These are phyloP conservation scores for Stropharia rugosoannulata DNA, from an alignment of 768 basidiomycete species.

Conservation along the genomic window DNA sequence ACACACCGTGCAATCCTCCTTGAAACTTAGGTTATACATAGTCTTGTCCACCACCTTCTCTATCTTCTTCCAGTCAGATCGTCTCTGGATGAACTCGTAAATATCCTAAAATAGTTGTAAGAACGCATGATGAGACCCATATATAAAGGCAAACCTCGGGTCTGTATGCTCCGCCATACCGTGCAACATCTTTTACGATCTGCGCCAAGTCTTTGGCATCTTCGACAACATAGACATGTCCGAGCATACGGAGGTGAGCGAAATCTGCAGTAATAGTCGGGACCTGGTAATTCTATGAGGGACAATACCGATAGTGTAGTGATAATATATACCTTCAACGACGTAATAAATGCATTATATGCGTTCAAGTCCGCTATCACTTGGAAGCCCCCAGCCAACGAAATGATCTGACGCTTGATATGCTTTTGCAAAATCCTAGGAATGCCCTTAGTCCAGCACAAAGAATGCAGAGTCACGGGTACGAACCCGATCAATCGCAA, in stretches of 20 bases:
- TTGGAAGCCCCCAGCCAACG: conserved; percentile 90
- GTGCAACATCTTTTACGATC: conserved; percentile 92
- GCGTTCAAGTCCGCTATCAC: conserved; percentile 95
- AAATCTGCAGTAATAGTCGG: conserved; percentile 87
- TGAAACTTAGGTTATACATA: conserved; percentile 92
- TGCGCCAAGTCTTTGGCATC: conserved; percentile 96
- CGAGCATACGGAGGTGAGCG: conserved; percentile 93
- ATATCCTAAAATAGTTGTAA: conserved; percentile 58
- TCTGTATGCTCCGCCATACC: conserved; percentile 93
- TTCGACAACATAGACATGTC: conserved; percentile 93
- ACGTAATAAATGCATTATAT: conserved; percentile 86
- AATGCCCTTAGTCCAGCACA: background rate
- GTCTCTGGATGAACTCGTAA: conserved; percentile 93
- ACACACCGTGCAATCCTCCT: conserved; percentile 79
- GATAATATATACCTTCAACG: conserved; percentile 60
- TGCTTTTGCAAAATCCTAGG: conserved; percentile 87
- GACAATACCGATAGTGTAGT: background rate
- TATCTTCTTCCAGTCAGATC: conserved; percentile 98
- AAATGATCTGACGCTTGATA: conserved; percentile 96
- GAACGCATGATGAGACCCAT: background rate
- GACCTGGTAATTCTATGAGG: conserved; percentile 38
- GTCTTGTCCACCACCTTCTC: conserved; percentile 95
- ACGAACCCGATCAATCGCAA: conserved; percentile 81
- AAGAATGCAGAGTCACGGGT: background rate
- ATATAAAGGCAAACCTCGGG: conserved; percentile 69